Conservation (phyloP, 169 alveolate species). For the Eimeria falciformis region DNA sequence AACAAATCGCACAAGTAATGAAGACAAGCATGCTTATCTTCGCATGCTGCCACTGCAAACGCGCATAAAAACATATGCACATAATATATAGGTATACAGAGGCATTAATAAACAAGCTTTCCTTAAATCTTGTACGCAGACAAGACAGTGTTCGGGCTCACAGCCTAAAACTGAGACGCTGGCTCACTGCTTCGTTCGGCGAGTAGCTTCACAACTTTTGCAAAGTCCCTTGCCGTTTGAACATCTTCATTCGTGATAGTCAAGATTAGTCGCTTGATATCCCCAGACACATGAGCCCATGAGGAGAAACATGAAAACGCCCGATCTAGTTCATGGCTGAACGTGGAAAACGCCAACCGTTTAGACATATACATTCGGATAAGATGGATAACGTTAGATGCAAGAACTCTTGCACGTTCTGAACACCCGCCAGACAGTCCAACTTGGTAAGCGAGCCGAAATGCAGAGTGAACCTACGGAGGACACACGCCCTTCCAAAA, state of each 20-base stretch:
- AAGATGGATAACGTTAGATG: slow-evolving; percentile 57
- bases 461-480: slow-evolving; percentile 62
- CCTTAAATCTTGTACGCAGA: background rate
- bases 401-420: slow-evolving; percentile 45
- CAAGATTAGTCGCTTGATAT: slow-evolving; percentile 27
- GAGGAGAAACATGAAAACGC: slow-evolving; percentile 40
- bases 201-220: slow-evolving; percentile 11
- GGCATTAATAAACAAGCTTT: background rate
- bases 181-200: slow-evolving; percentile 4
- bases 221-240: background rate
- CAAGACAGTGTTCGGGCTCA: background rate
- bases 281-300: slow-evolving; percentile 55
- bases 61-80: background rate
- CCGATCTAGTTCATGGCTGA: slow-evolving; percentile 65
- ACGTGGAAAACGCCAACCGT: slow-evolving; percentile 9
- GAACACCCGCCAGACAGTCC: slow-evolving; percentile 56
- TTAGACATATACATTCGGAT: slow-evolving; percentile 34
- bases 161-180: background rate
- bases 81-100: background rate
- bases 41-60: slow-evolving; percentile 51
- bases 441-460: slow-evolving; percentile 61
- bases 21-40: background rate
- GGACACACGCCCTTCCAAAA: too few relatives aligned
- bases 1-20: slow-evolving; percentile 62
- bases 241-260: slow-evolving; percentile 1